phyloP scores from a whole-genome alignment of 805 yeast genomes.

The Maudiozyma saulgeensis region DNA sequence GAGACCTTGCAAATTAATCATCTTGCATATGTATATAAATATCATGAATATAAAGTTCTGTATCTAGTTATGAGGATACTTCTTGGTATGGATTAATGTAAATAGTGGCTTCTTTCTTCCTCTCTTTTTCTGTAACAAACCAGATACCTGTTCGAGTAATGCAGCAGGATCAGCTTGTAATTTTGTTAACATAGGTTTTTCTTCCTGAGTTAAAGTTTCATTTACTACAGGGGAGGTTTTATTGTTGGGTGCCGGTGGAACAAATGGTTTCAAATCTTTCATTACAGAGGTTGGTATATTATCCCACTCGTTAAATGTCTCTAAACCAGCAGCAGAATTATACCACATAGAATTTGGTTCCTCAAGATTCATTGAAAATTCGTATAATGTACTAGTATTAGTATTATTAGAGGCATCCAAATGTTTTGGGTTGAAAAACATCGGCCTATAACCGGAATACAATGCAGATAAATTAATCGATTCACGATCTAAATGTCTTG shows the following conservation, averaged over 20 bases:
- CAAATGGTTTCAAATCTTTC: conserved; percentile 27
- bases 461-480: conserved; percentile 19
- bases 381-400: conserved; percentile 17
- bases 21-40: not conserved
- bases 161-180: conserved; percentile 3
- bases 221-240: not conserved
- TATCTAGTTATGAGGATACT: conserved; percentile 3
- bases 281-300: conserved; percentile 25
- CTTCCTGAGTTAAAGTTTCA: not conserved
- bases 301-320: conserved; percentile 29
- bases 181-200: not conserved
- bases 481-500: conserved; percentile 16
- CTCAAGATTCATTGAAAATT: conserved; percentile 25
- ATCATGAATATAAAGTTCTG: not conserved
- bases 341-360: conserved; percentile 21
- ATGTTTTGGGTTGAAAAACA: conserved; percentile 13
- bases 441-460: conserved; percentile 27
- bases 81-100: conserved; percentile 15
- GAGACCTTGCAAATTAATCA: too few relatives aligned
- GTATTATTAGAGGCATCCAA: not conserved
- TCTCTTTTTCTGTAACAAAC: conserved; percentile 5
- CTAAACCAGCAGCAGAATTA: conserved; percentile 30
- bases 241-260: conserved; percentile 17
- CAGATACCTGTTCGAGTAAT: conserved; percentile 2
- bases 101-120: conserved; percentile 27